Conservation (phyloP, 2,329 filamentous ascomycete genomes). For the Beauveria medogensis region DNA sequence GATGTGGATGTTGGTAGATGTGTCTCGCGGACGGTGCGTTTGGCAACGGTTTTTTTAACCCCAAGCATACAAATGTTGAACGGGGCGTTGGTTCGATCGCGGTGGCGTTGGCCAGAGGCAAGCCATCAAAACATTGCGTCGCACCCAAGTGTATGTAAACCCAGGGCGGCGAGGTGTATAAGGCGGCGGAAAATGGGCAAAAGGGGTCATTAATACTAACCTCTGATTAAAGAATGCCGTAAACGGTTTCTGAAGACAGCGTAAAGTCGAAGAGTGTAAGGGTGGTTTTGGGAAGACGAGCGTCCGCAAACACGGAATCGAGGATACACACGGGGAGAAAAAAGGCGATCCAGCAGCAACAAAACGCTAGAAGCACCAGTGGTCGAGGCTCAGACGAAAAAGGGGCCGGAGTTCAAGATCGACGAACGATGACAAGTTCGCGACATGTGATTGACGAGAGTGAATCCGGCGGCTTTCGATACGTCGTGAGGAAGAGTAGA, state of each 20-base stretch:
- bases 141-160: background rate
- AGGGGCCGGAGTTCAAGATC: constrained; percentile 23
- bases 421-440: constrained; percentile 19
- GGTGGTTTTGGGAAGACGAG: constrained; percentile 14
- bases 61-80: too few species aligned
- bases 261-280: constrained; percentile 12
- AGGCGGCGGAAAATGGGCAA: background rate
- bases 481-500: constrained; percentile 21
- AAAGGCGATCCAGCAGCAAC: constrained; percentile 10
- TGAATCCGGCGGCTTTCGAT: constrained; percentile 23
- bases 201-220: background rate
- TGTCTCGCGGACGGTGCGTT: background rate
- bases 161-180: background rate
- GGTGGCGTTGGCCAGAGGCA: background rate
- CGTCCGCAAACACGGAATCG: constrained; percentile 9
- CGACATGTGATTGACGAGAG: constrained; percentile 4
- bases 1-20: too few species aligned
- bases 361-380: constrained; percentile 19
- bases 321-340: background rate
- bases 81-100: background rate
- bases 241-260: background rate
- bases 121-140: constrained; percentile 4
- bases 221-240: constrained; percentile 14
- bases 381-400: constrained; percentile 22
- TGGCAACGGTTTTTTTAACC: background rate